A percentile compares a stretch with the other conserved stretches of the same genome.
Conservation (phyloP, 306 rosid genomes). For the Inga leiocalycina region DNA sequence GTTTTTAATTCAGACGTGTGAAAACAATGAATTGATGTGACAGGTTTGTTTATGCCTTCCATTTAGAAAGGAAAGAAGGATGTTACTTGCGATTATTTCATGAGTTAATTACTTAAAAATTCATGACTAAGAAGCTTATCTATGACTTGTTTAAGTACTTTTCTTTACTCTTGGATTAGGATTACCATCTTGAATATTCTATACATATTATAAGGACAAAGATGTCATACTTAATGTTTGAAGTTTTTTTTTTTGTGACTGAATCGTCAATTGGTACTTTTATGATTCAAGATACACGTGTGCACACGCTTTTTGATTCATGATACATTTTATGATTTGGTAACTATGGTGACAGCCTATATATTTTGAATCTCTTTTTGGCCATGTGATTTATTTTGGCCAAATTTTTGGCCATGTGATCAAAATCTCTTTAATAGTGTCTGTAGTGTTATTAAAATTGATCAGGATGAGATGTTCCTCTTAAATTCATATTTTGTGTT, state of each 20-base stretch:
- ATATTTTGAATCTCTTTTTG: slow-evolving; percentile 22
- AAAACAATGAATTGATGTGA: not conserved
- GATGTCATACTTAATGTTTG: not conserved
- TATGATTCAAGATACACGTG: not conserved
- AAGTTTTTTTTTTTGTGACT: not conserved
- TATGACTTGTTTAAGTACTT: not conserved
- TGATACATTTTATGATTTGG: not conserved
- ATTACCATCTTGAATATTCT: not conserved
- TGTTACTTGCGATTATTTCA: not conserved
- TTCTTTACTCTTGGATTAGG: not conserved
- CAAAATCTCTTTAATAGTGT: slow-evolving; percentile 21
- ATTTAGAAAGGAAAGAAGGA: not conserved
- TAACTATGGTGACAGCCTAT: not conserved
- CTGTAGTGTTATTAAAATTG: slow-evolving; percentile 15
- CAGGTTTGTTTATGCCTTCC: not conserved
- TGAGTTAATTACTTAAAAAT: not conserved
- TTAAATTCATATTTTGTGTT: not conserved
- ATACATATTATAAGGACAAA: not conserved
- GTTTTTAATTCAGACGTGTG: not conserved
- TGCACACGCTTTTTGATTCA: too few species aligned
- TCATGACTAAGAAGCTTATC: not conserved
- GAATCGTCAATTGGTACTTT: not conserved
- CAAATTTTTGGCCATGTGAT: slow-evolving; percentile 7
- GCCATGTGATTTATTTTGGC: not conserved
- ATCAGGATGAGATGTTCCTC: slow-evolving; percentile 1